Evolutionary conservation across 1,284 basidiomycete species (phyloP).

Genomic region (Rhodofomes roseus): DNA sequence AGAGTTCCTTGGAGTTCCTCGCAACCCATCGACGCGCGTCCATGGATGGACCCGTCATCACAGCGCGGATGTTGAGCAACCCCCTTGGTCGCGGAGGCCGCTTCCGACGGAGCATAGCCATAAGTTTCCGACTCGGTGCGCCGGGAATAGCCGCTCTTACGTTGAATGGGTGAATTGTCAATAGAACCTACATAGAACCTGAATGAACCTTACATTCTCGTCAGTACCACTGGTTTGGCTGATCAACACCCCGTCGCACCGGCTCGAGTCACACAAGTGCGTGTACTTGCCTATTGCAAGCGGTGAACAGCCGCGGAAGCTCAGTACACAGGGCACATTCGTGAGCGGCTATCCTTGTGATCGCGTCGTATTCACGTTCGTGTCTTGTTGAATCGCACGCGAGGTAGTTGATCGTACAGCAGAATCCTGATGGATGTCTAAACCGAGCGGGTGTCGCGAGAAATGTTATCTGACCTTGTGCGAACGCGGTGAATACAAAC

Average conservation of each 20-base stretch:
- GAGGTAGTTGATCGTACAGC: neutral
- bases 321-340: neutral
- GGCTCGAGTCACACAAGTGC: neutral
- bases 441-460: too few relatives aligned
- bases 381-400: too few relatives aligned
- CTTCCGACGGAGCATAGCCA: neutral
- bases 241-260: neutral
- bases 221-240: neutral
- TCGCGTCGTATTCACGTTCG: neutral
- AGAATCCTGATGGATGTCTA: neutral
- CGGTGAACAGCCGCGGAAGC: neutral
- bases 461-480: too few relatives aligned
- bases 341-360: neutral
- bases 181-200: neutral
- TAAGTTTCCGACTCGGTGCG: neutral
- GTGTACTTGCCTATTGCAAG: neutral
- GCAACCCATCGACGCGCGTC: neutral
- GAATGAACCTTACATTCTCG: neutral
- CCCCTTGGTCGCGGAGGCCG: neutral
- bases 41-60: neutral
- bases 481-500: too few relatives aligned
- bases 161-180: neutral
- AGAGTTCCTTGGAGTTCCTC: neutral
- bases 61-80: neutral
- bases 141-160: neutral